phyloP scores from a whole-genome alignment of 306 rosid genomes.

The Medicago ruthenica region DNA sequence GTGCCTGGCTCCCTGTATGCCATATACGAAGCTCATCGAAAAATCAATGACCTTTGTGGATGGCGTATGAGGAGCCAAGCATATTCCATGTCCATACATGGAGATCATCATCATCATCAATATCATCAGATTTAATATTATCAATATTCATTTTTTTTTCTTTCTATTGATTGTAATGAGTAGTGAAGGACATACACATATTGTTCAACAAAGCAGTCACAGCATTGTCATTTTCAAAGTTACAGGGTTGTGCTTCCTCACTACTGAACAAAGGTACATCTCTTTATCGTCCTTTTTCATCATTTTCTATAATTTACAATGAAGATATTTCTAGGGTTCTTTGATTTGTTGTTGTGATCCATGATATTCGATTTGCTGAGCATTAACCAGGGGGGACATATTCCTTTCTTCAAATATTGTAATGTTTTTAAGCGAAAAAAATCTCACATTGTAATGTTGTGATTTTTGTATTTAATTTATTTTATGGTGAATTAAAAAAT shows the following conservation, averaged over 20 bases:
- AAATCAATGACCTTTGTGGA: constrained; percentile 45
- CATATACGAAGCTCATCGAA: constrained; percentile 54
- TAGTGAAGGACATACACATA: constrained; percentile 6
- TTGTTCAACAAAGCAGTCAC: constrained; percentile 37
- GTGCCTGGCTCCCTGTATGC: constrained; percentile 72
- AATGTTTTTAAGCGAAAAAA: background rate
- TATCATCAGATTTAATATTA: background rate
- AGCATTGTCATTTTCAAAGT: constrained; percentile 58
- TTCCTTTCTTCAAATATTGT: constrained; percentile 14
- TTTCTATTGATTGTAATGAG: background rate
- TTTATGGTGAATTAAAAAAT: no score
- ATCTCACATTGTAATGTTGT: background rate
- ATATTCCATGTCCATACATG: constrained; percentile 53
- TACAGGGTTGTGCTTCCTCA: constrained; percentile 54
- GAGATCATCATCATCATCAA: constrained; percentile 30
- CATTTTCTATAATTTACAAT: background rate
- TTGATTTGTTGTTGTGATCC: background rate
- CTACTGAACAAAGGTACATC: constrained; percentile 50
- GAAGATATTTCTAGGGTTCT: constrained; percentile 6
- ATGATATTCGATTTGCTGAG: constrained; percentile 41
- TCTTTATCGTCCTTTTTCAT: constrained; percentile 35
- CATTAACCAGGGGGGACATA: constrained; percentile 2
- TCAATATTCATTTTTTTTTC: no score
- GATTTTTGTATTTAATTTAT: background rate
- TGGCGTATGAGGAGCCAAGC: constrained; percentile 79